Conservation (phyloP, 176 grass and related monocot species). For the Bolboschoenus planiculmis region DNA sequence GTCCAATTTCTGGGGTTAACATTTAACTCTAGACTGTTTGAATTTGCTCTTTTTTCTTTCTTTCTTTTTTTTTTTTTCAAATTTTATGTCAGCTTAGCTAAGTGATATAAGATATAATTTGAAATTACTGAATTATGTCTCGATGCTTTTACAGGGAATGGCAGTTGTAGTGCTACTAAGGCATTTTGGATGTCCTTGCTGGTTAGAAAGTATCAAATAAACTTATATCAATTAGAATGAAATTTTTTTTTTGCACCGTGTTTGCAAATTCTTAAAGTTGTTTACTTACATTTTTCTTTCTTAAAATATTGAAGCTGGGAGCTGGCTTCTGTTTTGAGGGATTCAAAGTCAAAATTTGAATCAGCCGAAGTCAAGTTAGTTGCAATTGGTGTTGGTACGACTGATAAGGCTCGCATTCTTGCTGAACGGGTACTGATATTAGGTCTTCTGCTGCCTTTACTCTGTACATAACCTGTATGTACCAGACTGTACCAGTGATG, state of each 20-base stretch:
- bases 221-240: not conserved
- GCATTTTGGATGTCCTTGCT: conserved; percentile 77
- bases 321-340: conserved; percentile 56
- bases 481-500: not conserved
- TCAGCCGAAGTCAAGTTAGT: conserved; percentile 59
- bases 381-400: conserved; percentile 60
- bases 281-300: conserved; percentile 21
- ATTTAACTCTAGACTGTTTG: not conserved
- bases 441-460: not conserved
- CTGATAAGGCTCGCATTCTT: conserved; percentile 64
- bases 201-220: conserved; percentile 12
- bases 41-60: not conserved
- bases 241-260: not conserved
- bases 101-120: not conserved
- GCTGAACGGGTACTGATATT: conserved; percentile 44
- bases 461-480: not conserved
- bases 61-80: no score
- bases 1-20: not conserved
- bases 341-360: conserved; percentile 64
- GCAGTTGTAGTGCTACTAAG: conserved; percentile 67
- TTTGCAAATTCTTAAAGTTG: not conserved
- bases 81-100: not conserved
- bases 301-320: conserved; percentile 57
- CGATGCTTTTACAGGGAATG: conserved; percentile 45
- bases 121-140: not conserved